These are phyloP conservation scores for Talaromyces sp. DNA, from an alignment of 2,329 filamentous ascomycete genomes.

Conservation along the genomic window DNA sequence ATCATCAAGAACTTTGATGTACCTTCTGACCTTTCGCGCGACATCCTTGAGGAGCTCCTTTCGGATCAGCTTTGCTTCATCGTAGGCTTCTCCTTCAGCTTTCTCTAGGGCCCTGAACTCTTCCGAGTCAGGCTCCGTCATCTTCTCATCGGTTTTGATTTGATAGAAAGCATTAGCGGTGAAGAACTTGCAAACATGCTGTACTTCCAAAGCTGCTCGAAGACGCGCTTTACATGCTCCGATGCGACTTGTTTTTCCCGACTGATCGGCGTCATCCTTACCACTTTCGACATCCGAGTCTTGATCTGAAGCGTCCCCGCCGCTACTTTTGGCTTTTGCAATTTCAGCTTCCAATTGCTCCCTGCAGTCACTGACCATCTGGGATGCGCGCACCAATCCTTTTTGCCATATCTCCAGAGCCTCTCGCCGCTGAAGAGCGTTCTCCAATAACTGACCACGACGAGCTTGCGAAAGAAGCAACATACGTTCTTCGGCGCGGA, in stretches of 20 bases:
- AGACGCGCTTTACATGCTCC: constrained; percentile 63
- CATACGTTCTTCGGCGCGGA: constrained; percentile 66
- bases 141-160: constrained; percentile 66
- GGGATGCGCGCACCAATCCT: constrained; percentile 50
- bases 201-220: constrained; percentile 69
- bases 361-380: constrained; percentile 60
- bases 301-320: constrained; percentile 19
- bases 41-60: constrained; percentile 68
- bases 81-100: constrained; percentile 70
- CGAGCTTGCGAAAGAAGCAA: constrained; percentile 63
- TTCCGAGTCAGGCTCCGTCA: constrained; percentile 64
- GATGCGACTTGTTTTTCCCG: constrained; percentile 48
- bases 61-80: constrained; percentile 71
- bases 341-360: constrained; percentile 55
- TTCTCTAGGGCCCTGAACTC: constrained; percentile 65
- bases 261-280: constrained; percentile 33
- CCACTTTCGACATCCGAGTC: constrained; percentile 28
- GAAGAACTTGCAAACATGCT: constrained; percentile 82
- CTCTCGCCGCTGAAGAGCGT: constrained; percentile 63
- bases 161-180: constrained; percentile 80
- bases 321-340: constrained; percentile 23
- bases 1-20: constrained; percentile 62
- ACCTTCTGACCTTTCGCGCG: constrained; percentile 56
- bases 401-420: constrained; percentile 69
- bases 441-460: constrained; percentile 75